Evolutionary conservation across 1,284 basidiomycete species (phyloP), one percentile per base, ranked within the genome.

Genomic region (Ganoderma leucocontextum): DNA sequence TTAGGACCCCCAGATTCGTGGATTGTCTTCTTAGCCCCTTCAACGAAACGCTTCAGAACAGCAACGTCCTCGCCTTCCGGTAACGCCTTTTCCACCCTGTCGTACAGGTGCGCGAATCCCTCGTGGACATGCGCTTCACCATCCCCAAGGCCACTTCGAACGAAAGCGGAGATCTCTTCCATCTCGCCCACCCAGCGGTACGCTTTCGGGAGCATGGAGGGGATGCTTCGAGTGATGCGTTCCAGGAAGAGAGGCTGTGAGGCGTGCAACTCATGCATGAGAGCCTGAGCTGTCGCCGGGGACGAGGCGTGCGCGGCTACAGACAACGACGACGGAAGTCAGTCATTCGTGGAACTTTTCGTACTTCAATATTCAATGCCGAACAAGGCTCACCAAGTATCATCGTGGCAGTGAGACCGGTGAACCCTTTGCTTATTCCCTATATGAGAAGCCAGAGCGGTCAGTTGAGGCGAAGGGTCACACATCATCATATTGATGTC

Each of bases 181-280:
- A 89, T 89, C 78, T 90, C 87, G 59, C 82, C 84, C 7, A 85
- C 82, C 84, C 84, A 90, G 62, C 88, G 82, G 73, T 90, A 89
- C 17, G 87, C 87, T 73, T 89, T 90, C 22, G 84, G 86, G 38
- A 88, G 75, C 87, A 88, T 88, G 13, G 75, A 59, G 1, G 86
- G 84, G 35, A 89, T 77, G 12, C 74, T 69, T 53, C 74, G 75
- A 3, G 79, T 78, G 52, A 87, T 77, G 41, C 82, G 81, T 66
- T 81, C 75, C 6, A 89, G 78, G 35, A 85, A 68, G 39, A 70
- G 72, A 2, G 85, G 84, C 73, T 88, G 85, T 22, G 86, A 89
- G 36, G 76, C 70, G 53, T 77, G 71, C 25, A 89, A 78, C 73
- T 88, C 87, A 58, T 80, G 76, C 58, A 89, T 65, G 12, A 89